phyloP scores from a whole-genome alignment of 768 basidiomycete genomes.

The Pleurotus cornucopiae region DNA sequence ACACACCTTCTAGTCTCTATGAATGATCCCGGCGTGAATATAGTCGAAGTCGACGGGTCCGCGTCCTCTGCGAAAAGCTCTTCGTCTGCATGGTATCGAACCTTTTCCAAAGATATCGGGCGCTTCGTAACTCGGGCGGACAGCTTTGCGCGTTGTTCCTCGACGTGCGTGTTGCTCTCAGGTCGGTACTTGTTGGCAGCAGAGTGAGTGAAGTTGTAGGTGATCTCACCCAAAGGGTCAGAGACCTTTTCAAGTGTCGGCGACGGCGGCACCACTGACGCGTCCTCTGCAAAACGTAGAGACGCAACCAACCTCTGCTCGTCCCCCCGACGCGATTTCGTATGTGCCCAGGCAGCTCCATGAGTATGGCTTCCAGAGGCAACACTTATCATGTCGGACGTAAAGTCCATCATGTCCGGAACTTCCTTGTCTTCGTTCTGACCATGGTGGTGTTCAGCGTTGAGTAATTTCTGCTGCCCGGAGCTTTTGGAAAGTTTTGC shows the following conservation, averaged over 20 bases:
- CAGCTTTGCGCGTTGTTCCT: neutral
- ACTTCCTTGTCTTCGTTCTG: neutral
- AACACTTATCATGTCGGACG: constrained; percentile 29
- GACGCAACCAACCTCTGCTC: constrained; percentile 31
- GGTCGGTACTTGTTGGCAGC: neutral
- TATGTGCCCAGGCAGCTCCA: constrained; percentile 31
- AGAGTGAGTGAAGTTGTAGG: neutral
- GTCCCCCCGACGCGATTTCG: constrained; percentile 28
- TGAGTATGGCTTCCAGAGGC: constrained; percentile 17
- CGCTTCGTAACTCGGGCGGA: constrained; percentile 14
- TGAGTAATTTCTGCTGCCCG: neutral
- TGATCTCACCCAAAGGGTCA: neutral
- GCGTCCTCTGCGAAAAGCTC: constrained; percentile 15
- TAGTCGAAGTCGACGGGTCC: constrained; percentile 9
- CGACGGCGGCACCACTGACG: constrained; percentile 3
- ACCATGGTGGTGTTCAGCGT: neutral
- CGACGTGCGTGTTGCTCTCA: neutral
- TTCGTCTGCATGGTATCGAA: constrained; percentile 7
- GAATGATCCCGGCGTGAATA: constrained; percentile 40
- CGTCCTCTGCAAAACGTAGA: constrained; percentile 11
- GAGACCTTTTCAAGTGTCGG: neutral
- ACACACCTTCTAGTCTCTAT: constrained; percentile 49
- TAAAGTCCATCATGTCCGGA: constrained; percentile 14
- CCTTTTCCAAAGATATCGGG: neutral
- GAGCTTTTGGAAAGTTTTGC: neutral